Conservation (phyloP, 495 filamentous ascomycete genomes). For the Letharia columbiana region DNA sequence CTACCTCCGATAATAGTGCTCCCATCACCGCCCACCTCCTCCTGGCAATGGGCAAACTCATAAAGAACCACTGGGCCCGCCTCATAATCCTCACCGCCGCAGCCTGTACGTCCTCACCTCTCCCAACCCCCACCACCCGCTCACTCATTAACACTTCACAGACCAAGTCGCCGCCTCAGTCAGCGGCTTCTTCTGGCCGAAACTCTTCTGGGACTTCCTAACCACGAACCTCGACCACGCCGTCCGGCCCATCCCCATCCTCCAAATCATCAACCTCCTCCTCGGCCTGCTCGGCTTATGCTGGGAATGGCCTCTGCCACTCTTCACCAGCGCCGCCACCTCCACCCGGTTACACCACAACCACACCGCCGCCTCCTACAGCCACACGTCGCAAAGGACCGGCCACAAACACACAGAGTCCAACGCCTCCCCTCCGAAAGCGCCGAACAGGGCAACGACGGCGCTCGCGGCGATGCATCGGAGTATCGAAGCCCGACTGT, state of each 20-base stretch:
- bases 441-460: neutral
- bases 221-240: constrained; percentile 83
- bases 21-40: neutral
- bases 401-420: neutral
- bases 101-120: constrained; percentile 54
- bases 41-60: constrained; percentile 79
- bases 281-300: constrained; percentile 70
- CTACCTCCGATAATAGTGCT: constrained; percentile 5
- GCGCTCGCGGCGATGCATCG: constrained; percentile 54
- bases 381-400: neutral
- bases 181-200: constrained; percentile 94
- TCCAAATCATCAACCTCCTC: constrained; percentile 94
- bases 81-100: constrained; percentile 83
- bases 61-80: constrained; percentile 98
- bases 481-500: constrained; percentile 76
- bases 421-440: neutral
- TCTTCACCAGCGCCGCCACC: constrained; percentile 37
- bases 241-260: constrained; percentile 77
- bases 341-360: neutral
- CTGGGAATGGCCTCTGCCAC: constrained; percentile 82
- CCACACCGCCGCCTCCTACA: neutral
- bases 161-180: constrained; percentile 82
- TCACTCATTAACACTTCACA: constrained; percentile 33
- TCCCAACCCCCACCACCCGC: neutral
- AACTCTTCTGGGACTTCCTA: constrained; percentile 96